Evolutionary conservation across 176 grass and related monocot species (phyloP).

Genomic region (Urochloa ruziziensis): DNA sequence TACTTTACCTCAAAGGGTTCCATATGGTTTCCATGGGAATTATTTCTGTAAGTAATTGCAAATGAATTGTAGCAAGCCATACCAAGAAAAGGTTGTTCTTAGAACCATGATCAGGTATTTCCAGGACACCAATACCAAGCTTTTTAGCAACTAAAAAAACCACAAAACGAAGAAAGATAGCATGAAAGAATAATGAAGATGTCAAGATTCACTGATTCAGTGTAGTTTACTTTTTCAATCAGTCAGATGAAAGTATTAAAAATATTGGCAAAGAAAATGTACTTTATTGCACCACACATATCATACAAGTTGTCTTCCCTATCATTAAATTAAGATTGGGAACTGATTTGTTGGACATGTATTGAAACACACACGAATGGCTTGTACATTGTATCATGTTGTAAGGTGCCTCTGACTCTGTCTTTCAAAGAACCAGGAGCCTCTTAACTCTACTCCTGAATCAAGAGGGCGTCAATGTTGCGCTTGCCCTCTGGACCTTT

Average conservation of each 20-base stretch:
- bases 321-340: not conserved
- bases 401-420: not conserved
- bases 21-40: constrained; percentile 45
- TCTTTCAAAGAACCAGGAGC: not conserved
- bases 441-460: constrained; percentile 34
- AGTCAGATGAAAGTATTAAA: not conserved
- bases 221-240: constrained; percentile 1
- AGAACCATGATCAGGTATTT: not conserved
- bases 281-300: not conserved
- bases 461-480: constrained; percentile 80
- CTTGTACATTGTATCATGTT: not conserved
- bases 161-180: not conserved
- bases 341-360: not conserved
- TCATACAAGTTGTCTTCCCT: not conserved
- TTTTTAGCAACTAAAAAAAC: too few relatives aligned
- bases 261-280: not conserved
- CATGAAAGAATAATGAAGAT: not conserved
- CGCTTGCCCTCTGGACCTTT: constrained; percentile 93
- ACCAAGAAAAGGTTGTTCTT: not conserved
- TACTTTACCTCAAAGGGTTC: constrained; percentile 43
- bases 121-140: too few relatives aligned
- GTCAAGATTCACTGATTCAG: too few relatives aligned
- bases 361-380: not conserved
- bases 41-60: constrained; percentile 28
- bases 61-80: constrained; percentile 4